phyloP scores from a whole-genome alignment of 106 monocot genomes.

The Amphibolis antarctica region DNA sequence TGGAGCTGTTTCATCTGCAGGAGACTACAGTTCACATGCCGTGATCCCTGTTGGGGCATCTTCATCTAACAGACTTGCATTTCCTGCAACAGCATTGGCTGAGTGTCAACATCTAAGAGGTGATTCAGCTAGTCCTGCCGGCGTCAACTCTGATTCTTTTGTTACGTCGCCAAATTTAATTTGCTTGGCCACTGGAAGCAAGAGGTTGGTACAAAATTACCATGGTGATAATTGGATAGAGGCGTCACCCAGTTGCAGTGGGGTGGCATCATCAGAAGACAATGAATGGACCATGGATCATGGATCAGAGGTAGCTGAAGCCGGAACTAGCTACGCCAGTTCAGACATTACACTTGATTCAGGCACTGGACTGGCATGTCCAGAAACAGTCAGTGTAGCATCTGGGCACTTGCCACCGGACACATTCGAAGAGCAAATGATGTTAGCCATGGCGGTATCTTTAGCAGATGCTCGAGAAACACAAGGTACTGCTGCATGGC shows the following conservation, averaged over 20 bases:
- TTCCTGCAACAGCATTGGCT: conserved; percentile 39
- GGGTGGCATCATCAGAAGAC: conserved; percentile 7
- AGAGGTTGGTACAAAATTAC: conserved; percentile 2
- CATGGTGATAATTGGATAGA: conserved; percentile 27
- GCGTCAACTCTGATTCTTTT: neutral
- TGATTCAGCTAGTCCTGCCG: neutral
- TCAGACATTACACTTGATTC: conserved; percentile 18
- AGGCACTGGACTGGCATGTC: neutral
- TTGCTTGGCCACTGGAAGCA: conserved; percentile 9
- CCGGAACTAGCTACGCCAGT: conserved; percentile 25
- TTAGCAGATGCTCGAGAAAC: conserved; percentile 51
- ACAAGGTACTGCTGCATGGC: conserved; percentile 31
- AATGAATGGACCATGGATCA: conserved; percentile 22
- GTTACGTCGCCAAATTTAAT: conserved; percentile 9
- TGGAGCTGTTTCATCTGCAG: neutral
- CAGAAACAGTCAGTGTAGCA: conserved; percentile 3
- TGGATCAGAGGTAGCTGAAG: conserved; percentile 33
- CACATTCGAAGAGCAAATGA: conserved; percentile 88
- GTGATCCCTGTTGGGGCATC: conserved; percentile 15
- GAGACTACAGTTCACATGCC: neutral
- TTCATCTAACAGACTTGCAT: conserved; percentile 36
- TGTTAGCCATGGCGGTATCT: conserved; percentile 84
- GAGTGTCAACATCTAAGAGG: conserved; percentile 32
- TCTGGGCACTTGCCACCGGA: conserved; percentile 39
- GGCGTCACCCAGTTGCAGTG: conserved; percentile 16